Evolutionary conservation across 305 asterid species (phyloP), one percentile per base, ranked within the genome.

Genomic region (Withania somnifera): DNA sequence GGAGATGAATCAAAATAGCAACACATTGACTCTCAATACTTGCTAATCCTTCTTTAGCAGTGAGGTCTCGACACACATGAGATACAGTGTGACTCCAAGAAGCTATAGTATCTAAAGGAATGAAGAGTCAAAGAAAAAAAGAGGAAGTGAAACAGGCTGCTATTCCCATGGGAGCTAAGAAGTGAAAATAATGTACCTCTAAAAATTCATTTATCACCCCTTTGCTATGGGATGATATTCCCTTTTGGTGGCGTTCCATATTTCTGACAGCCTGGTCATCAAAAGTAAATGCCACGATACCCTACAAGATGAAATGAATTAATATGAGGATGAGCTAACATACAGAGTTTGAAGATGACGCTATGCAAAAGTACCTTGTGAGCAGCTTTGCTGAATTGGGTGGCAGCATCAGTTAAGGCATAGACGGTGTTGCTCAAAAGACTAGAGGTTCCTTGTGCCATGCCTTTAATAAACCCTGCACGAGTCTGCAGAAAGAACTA

Each of bases 391-490:
- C 97, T 94, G 91, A 96, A 94, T 87, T 96, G 99, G 87, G 93
- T 96, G 50, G 99, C 93, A 82, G 99, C 98, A 89, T 96, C 99
- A 90, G 95, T 96, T 84, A 96, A 86, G 81, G 99, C 98, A 88
- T 93, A 96, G 56, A 96, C 91, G 17, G 98, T 94, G 88, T 91
- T 96, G 89, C 97, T 94, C 81, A 94, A 88, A 78, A 96, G 99
- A 90, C 99, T 96, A 2, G 94, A 89, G 75, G 99, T 96, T 77
- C 99, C 99, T 87, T 92, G 95, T 71, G 98, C 99, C 97, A 96
- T 87, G 81, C 99, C 98, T 63, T 97, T 91, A 63, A 96, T 86
- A 79, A 96, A 94, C 63, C 99, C 99, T 76, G 91, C 85, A 83
- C 98, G 99, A 88, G 95, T 96, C 99, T 96, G 93, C 84, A 88